phyloP scores from a whole-genome alignment of 208 protist genomes.

The Wallacemonas collosoma region DNA sequence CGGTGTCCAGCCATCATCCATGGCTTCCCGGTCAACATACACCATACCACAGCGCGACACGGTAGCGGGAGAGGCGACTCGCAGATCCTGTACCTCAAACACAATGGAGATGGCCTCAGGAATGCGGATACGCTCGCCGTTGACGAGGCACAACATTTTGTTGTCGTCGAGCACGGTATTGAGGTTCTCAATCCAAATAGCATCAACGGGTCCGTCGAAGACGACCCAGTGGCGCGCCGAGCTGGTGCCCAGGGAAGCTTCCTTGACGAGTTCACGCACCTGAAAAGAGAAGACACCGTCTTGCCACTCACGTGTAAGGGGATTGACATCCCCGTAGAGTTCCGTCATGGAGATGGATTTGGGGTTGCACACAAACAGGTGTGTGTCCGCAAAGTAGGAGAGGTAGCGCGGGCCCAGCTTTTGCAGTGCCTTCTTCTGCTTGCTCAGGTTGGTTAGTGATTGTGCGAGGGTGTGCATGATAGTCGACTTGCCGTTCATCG shows the following conservation, averaged over 20 bases:
- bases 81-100: constrained; percentile 98
- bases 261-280: constrained; percentile 79
- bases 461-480: constrained; percentile 73
- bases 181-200: constrained; percentile 99
- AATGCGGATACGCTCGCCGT: constrained; percentile 96
- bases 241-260: constrained; percentile 34
- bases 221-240: constrained; percentile 93
- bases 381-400: constrained; percentile 70
- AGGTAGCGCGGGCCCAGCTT: constrained; percentile 52
- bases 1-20: constrained; percentile 84
- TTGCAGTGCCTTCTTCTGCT: constrained; percentile 25
- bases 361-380: constrained; percentile 85
- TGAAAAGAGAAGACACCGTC: constrained; percentile 94
- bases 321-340: constrained; percentile 96
- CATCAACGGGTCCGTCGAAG: constrained; percentile 99
- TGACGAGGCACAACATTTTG: constrained; percentile 97
- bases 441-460: constrained; percentile 64
- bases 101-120: constrained; percentile 91
- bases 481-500: constrained; percentile 94
- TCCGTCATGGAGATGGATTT: constrained; percentile 96
- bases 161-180: constrained; percentile 99
- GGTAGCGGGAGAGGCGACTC: constrained; percentile 97
- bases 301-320: constrained; percentile 95
- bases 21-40: constrained; percentile 91
- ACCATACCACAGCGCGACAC: constrained; percentile 99